Base-by-base conservation (phyloP, 345 rosid genomes). In the Bretschneidera sinensis region DNA sequence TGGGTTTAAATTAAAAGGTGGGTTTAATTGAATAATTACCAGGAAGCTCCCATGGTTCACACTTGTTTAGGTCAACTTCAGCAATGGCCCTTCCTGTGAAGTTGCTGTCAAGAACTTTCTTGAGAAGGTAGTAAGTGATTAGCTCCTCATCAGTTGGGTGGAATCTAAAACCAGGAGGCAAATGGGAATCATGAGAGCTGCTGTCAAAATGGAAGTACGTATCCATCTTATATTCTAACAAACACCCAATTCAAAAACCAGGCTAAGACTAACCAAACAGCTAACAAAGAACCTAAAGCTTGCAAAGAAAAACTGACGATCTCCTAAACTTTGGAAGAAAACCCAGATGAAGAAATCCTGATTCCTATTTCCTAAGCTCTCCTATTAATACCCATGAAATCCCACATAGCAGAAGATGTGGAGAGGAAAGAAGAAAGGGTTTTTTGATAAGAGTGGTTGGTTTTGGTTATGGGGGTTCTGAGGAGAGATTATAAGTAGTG, bases 41-140 rank as follows among this genome's bases (percentile, higher is more conserved):
- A 19, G 98, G 98, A 66, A 92, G 95, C 57, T 92, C 95, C 98
- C 98, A 92, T 1, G 98, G 98, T 76, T 92, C 96, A 35, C 91
- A 92, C 72, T 89, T 92, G 89, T 92, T 89, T 51, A 92, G 96
- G 60, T 92, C 95, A 48, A 87, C 96, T 61, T 89, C 91, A 17
- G 96, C 87, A 52, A 92, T 83, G 49, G 96, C 96, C 0, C 86
- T 72, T 24, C 91, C 84, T 0, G 88, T 55, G 82, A 92, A 92
- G 65, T 51, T 76, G 60, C 85, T 67, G 62, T 92, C 95, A 9
- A 85, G 80, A 54, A 92, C 96, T 52, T 92, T 92, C 79, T 76
- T 82, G 24, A 89, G 85, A 17, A 92, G 87, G 55, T 92, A 92
- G 74, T 71, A 83, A n/a, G 95, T 89, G 57, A 92, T 83, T 28